These are phyloP conservation scores for Coemansia sp. DNA, from an alignment of 192 early-diverging fungal species.

Conservation along the genomic window DNA sequence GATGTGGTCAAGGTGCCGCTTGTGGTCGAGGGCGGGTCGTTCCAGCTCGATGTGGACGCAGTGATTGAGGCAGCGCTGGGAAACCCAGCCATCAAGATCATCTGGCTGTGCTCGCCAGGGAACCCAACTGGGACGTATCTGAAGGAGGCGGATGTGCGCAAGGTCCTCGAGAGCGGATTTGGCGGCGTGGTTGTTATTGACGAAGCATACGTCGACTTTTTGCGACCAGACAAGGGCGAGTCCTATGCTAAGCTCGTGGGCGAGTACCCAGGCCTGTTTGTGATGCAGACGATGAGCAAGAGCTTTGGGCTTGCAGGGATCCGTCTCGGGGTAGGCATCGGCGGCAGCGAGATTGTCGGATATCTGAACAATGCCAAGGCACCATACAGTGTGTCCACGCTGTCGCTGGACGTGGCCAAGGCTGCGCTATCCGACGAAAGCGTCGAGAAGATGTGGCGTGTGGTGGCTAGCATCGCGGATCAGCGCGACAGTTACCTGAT, in stretches of 20 bases:
- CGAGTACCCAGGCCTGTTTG: conserved; percentile 89
- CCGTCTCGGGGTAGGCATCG: conserved; percentile 84
- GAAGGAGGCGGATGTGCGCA: conserved; percentile 58
- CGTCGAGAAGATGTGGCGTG: conserved; percentile 64
- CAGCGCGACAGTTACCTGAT: conserved; percentile 71
- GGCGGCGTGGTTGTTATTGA: conserved; percentile 94
- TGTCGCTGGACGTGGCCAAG: conserved; percentile 74
- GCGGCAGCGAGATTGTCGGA: conserved; percentile 73
- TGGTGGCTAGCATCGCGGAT: conserved; percentile 58
- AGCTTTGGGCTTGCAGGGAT: conserved; percentile 98
- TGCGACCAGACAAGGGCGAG: conserved; percentile 61
- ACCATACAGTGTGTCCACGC: conserved; percentile 96
- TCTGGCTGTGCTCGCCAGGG: conserved; percentile 97
- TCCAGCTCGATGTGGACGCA: conserved; percentile 49
- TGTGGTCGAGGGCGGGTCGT: conserved; percentile 63
- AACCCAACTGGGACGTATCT: conserved; percentile 95
- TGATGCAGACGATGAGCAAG: conserved; percentile 98
- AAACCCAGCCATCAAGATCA: conserved; percentile 82
- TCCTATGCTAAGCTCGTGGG: conserved; percentile 75
- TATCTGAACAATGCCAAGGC: conserved; percentile 98
- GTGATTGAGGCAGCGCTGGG: conserved; percentile 56
- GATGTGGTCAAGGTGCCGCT: conserved; percentile 82
- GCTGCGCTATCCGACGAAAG: conserved; percentile 74
- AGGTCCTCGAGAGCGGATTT: conserved; percentile 54
- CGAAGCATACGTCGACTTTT: conserved; percentile 99